These are phyloP conservation scores for Leonotis leonurus DNA, from an alignment of 257 asterid genomes.

Conservation along the genomic window DNA sequence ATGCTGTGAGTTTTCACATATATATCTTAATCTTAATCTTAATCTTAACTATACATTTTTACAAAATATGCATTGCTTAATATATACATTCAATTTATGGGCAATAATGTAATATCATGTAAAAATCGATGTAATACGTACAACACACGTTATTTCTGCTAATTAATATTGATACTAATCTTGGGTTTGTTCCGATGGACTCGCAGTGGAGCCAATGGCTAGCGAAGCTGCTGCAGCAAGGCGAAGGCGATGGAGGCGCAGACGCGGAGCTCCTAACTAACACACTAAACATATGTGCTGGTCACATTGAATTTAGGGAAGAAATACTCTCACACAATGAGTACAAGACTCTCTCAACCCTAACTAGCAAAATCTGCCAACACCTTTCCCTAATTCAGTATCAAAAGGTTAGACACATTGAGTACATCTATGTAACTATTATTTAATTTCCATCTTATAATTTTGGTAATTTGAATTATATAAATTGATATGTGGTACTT, in stretches of 20 bases:
- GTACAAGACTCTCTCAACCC: conserved; percentile 29
- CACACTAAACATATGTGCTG: conserved; percentile 31
- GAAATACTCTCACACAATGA: conserved; percentile 21
- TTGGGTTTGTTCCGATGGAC: not conserved
- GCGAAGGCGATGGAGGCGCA: conserved; percentile 1
- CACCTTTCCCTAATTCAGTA: conserved; percentile 12
- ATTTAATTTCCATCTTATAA: too few relatives aligned
- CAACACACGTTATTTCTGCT: too few relatives aligned
- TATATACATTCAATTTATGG: too few relatives aligned
- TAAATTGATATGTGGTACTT: too few relatives aligned
- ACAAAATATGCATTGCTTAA: too few relatives aligned
- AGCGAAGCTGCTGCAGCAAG: conserved; percentile 19
- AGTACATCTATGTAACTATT: too few relatives aligned
- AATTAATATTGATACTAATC: not conserved
- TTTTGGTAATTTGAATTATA: too few relatives aligned
- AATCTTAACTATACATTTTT: too few relatives aligned
- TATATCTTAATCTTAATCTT: too few relatives aligned
- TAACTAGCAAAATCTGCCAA: conserved; percentile 29
- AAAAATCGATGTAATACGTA: too few relatives aligned
- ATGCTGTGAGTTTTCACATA: conserved; percentile 17
- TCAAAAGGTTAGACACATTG: conserved; percentile 8
- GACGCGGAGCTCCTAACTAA: conserved; percentile 35
- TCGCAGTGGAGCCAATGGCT: conserved; percentile 42
- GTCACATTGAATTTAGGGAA: conserved; percentile 10
- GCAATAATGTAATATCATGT: too few relatives aligned